Conservation (phyloP, 176 grass and related monocot species). For the Phyllostachys edulis region DNA sequence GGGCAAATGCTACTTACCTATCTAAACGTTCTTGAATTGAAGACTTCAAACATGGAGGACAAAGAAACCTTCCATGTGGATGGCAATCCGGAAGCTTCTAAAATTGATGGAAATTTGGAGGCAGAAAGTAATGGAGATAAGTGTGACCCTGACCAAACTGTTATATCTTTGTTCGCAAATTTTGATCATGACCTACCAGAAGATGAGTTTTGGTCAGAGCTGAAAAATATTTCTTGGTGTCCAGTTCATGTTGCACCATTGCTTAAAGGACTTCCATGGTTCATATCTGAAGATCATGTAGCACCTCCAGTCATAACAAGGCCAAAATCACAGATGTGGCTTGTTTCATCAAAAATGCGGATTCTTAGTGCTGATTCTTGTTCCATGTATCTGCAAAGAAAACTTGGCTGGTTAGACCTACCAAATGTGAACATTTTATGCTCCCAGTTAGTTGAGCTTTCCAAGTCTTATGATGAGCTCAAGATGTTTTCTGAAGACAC, state of each 20-base stretch:
- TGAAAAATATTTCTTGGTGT: constrained; percentile 84
- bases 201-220: constrained; percentile 89
- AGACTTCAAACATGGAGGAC: constrained; percentile 49
- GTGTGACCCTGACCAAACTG: constrained; percentile 34
- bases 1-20: constrained; percentile 67
- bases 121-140: constrained; percentile 38
- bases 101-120: constrained; percentile 35
- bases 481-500: constrained; percentile 60
- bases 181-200: constrained; percentile 77
- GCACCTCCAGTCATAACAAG: constrained; percentile 75
- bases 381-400: constrained; percentile 80
- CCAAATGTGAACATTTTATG: constrained; percentile 63
- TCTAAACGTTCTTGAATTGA: constrained; percentile 67
- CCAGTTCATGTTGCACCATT: constrained; percentile 67
- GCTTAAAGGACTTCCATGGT: constrained; percentile 82
- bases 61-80: constrained; percentile 22
- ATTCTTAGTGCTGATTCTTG: constrained; percentile 79
- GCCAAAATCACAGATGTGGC: constrained; percentile 87
- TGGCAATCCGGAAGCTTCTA: constrained; percentile 36
- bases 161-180: constrained; percentile 54
- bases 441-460: constrained; percentile 83
- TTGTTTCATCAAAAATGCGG: constrained; percentile 84
- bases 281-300: constrained; percentile 64
- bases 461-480: constrained; percentile 74
- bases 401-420: constrained; percentile 75